These are phyloP conservation scores for Auriscalpium microsporum DNA, from an alignment of 768 basidiomycete genomes.

Conservation along the genomic window DNA sequence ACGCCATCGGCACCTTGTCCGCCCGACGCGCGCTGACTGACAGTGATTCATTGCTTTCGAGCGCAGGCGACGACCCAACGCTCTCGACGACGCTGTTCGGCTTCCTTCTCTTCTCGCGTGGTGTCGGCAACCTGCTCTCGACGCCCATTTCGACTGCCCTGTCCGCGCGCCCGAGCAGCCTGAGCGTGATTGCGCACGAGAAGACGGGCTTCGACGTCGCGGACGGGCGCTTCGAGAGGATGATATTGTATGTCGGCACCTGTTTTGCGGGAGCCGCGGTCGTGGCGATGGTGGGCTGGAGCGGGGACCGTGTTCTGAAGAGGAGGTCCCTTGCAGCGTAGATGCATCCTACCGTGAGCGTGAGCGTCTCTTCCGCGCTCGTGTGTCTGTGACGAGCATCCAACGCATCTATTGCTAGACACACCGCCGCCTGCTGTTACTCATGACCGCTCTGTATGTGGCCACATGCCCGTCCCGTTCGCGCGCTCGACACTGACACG, in stretches of 20 bases:
- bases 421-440: too few species aligned
- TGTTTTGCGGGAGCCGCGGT: conserved; percentile 1
- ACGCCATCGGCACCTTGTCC: not conserved
- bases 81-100: conserved; percentile 17
- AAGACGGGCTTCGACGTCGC: not conserved
- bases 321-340: not conserved
- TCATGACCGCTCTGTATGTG: too few species aligned
- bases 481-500: too few species aligned
- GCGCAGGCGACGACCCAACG: conserved; percentile 18
- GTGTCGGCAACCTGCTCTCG: conserved; percentile 21
- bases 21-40: not conserved
- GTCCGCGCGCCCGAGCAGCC: not conserved
- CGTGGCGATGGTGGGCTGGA: not conserved
- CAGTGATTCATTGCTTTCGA: not conserved
- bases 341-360: too few species aligned
- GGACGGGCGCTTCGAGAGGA: not conserved
- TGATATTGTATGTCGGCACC: not conserved
- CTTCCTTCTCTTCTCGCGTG: conserved; percentile 18
- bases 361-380: too few species aligned
- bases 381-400: too few species aligned
- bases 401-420: too few species aligned
- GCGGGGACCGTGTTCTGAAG: not conserved
- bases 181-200: not conserved
- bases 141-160: conserved; percentile 22
- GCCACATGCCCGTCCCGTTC: too few species aligned